Evolutionary conservation across 805 yeast species (phyloP), one percentile per base, ranked within the genome.

Genomic region (Zygotorulaspora florentina): DNA sequence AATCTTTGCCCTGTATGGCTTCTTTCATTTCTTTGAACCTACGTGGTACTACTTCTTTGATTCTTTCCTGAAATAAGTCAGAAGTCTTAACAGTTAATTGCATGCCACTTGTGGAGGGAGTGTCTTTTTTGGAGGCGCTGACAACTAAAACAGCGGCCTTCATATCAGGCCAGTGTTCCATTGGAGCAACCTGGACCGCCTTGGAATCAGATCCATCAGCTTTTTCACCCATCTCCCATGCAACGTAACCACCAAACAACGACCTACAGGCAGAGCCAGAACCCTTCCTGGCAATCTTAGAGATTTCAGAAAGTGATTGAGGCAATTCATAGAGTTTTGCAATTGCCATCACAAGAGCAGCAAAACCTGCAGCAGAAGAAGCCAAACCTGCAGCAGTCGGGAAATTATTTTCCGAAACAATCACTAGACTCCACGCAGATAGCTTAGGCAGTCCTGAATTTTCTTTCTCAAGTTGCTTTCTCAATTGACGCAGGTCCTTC

Each of bases 311-410:
- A 60, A 78, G 74, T 50, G 85, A 78, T 61, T 86, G 85, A n/a
- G 96, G 95, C 49, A 93, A 79, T 66, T 86, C 67, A 70, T 84
- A 93, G 48, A 93, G 74, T 61, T 77, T 78, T 13, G 98, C 89
- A 60, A 93, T 80, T n/a, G 96, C 87, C 40, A 79, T 79, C 17
- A 91, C 95, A 50, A 93, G 75, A 8, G 99, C 99, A 29, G 99
- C 96, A 68, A 89, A 91, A 0, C 99, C 99, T 8, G 99, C 98
- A 11, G 99, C 99, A 4, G 96, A 85, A 1, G 96, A 88, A 0
- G 99, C 99, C 57, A 93, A 76, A 2, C 99, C 99, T 5, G 99
- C 99, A 27, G 99, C 99, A 20, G 99, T 93, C 42, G 99, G 99
- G 75, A 93, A 93, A 70, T 93, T 93, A 72, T 93, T 93, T 63